These are phyloP conservation scores for Pachysandra terminalis DNA, from an alignment of 164 flowering plant species.

Conservation along the genomic window DNA sequence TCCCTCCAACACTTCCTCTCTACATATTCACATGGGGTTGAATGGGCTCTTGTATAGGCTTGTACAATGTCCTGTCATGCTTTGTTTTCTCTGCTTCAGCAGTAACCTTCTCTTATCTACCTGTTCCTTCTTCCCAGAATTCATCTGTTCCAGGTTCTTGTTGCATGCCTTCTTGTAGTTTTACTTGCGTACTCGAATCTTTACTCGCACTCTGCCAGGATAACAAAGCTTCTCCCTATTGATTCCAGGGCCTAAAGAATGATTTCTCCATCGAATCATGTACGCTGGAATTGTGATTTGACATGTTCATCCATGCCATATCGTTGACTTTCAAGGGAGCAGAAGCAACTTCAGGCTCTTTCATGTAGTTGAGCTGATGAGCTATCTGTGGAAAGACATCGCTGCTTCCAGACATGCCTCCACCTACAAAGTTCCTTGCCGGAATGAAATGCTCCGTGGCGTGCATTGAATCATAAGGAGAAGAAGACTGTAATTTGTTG, in stretches of 20 bases:
- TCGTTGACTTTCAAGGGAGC: constrained; percentile 34
- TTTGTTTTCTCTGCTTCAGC: constrained; percentile 15
- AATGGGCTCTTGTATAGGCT: constrained; percentile 25
- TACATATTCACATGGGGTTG: constrained; percentile 28
- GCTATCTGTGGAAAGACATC: constrained; percentile 31
- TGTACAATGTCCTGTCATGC: constrained; percentile 34
- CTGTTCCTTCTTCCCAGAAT: too few species aligned
- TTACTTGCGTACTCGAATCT: too few species aligned
- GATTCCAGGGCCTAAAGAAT: constrained; percentile 73
- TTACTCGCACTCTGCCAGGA: too few species aligned
- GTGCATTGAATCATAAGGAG: constrained; percentile 30
- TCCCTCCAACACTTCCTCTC: too few species aligned
- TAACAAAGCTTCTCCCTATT: constrained; percentile 18
- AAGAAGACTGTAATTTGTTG: constrained; percentile 32
- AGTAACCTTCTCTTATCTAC: neutral
- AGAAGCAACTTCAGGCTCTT: constrained; percentile 33
- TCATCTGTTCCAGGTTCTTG: constrained; percentile 1
- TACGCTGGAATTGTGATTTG: constrained; percentile 44
- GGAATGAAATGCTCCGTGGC: constrained; percentile 37
- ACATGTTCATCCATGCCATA: constrained; percentile 56
- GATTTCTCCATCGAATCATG: constrained; percentile 63
- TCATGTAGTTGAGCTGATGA: constrained; percentile 46
- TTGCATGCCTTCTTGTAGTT: neutral
- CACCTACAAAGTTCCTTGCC: constrained; percentile 39
- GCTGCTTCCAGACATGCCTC: constrained; percentile 26